A percentile compares a stretch with the other conserved stretches of the same genome.
Conservation (phyloP, 768 basidiomycete species). For the Cyathus striatus region DNA sequence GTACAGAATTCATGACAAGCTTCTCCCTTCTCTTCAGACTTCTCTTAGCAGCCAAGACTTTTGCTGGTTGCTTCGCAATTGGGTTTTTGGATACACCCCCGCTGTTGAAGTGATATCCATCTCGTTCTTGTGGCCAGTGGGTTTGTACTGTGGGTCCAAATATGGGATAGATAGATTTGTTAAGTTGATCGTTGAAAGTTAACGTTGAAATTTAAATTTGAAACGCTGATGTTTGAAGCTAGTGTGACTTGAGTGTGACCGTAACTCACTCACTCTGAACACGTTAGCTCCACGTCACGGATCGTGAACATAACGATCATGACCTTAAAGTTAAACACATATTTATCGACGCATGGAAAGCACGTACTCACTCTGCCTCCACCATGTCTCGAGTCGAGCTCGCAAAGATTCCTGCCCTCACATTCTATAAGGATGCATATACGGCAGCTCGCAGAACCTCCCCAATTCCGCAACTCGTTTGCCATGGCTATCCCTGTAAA, state of each 20-base stretch:
- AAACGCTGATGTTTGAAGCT: too few species aligned
- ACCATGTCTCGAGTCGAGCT: constrained; percentile 70
- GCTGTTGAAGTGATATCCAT: constrained; percentile 74
- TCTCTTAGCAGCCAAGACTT: constrained; percentile 63
- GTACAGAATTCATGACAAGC: constrained; percentile 68
- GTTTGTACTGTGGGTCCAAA: constrained; percentile 95
- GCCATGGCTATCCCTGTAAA: constrained; percentile 74
- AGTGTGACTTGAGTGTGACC: too few species aligned
- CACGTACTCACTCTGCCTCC: constrained; percentile 3
- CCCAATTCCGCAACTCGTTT: constrained; percentile 75
- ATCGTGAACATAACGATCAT: too few species aligned
- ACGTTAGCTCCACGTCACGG: too few species aligned
- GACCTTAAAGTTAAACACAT: too few species aligned
- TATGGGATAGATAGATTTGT: too few species aligned
- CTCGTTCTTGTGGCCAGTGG: constrained; percentile 90
- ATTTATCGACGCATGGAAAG: too few species aligned
- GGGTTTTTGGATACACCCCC: constrained; percentile 95
- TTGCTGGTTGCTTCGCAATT: constrained; percentile 86
- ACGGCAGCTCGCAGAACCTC: constrained; percentile 63
- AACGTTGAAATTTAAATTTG: too few species aligned
- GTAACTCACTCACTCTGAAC: too few species aligned
- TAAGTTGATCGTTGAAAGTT: too few species aligned
- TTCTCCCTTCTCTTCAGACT: constrained; percentile 71
- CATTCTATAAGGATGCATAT: constrained; percentile 66
- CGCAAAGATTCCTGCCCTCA: constrained; percentile 66